Base-by-base conservation (phyloP, 306 rosid species). In the Erythrophleum fordii region DNA sequence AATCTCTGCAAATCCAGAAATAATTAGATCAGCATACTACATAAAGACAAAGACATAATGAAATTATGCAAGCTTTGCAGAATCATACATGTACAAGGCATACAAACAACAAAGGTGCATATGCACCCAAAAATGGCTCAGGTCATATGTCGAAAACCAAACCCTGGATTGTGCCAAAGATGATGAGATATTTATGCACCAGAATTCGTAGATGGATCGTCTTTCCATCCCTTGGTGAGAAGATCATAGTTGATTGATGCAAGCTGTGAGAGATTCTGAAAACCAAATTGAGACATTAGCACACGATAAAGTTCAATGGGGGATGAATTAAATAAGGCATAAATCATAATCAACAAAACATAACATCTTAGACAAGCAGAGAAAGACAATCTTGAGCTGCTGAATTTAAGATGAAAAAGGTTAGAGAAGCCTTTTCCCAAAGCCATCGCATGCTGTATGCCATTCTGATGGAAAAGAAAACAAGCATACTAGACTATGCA, bases 181-280 rank as follows among this genome's bases (percentile, higher is more conserved):
- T 62, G 83, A 83, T 61, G 62, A 75, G 76, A 78, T 70, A 49
- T 82, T 80, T 87, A 92, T 58, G 89, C 71, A 75, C 93, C 83
- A 39, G 89, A 85, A 80, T 92, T 85, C 39, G 90, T 8, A 17
- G 91, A 49, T 3, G 90, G 90, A 37, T 96, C 98, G 55, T 93
- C 98, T 89, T 93, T 91, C 84, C 78, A 93, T 81, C 97, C 98
- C 87, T 96, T 93, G 42, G 94, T 84, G 77, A 96, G 97, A 85
- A 92, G 90, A 83, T 96, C 99, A 55, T 96, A 96, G 89, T 96
- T 96, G 97, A 96, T 93, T 75, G 99, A 96, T 48, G 97, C 99
- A 80, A 96, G 97, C 97, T 96, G 98, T 44, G 99, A 96, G 82
- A 96, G 98, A 87, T 96, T 96, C 99, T 96, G 92, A 72, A 62